Conservation (phyloP, 371 early-diverging fungal genomes). For the Circinella minor region DNA sequence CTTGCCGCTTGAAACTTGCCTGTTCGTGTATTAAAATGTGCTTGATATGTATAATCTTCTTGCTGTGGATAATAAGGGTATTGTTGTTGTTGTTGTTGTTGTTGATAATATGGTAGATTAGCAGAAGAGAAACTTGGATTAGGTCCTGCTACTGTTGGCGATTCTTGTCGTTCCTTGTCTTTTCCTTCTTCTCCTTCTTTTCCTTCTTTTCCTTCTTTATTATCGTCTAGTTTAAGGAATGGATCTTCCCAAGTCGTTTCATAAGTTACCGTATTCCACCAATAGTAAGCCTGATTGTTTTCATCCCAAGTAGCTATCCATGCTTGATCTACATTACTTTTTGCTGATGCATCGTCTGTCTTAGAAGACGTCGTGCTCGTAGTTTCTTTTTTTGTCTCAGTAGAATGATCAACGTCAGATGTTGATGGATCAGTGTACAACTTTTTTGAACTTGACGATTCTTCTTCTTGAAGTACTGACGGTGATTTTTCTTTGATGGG, state of each 20-base stretch:
- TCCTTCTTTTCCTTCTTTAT: neutral
- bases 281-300: constrained; percentile 56
- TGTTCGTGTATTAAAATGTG: constrained; percentile 57
- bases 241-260: constrained; percentile 62
- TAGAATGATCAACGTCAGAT: constrained; percentile 21
- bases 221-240: constrained; percentile 7
- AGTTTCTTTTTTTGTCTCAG: constrained; percentile 8
- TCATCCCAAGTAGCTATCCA: constrained; percentile 66
- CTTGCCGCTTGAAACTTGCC: constrained; percentile 52
- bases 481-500: neutral
- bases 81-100: constrained; percentile 4
- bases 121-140: neutral
- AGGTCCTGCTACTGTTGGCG: neutral
- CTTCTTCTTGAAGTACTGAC: neutral
- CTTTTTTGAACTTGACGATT: constrained; percentile 17
- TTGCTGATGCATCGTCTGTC: neutral
- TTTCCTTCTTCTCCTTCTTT: neutral
- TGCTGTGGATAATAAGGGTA: constrained; percentile 8
- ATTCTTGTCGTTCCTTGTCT: neutral
- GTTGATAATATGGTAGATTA: neutral
- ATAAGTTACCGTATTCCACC: constrained; percentile 66
- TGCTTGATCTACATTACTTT: constrained; percentile 1
- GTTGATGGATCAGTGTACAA: constrained; percentile 10
- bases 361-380: neutral
- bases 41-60: constrained; percentile 40